Evolutionary conservation across 805 yeast species (phyloP).

Genomic region (Candida chilensis): DNA sequence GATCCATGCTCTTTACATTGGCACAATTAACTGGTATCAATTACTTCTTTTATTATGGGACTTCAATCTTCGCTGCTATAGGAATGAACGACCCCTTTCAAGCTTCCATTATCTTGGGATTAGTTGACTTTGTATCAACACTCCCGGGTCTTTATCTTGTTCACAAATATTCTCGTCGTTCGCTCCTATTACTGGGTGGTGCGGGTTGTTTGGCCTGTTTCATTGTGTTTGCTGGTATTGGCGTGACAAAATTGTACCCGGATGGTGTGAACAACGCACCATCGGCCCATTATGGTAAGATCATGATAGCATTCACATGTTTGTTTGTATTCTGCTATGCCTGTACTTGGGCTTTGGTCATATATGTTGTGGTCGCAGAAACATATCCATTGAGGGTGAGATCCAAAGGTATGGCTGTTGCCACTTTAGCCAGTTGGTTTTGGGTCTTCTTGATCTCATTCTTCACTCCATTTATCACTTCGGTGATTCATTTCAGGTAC

Average conservation of each 20-base stretch:
- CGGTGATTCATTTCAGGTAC: slow-evolving; percentile 45
- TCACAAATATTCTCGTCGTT: slow-evolving; percentile 28
- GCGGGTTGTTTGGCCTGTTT: slow-evolving; percentile 46
- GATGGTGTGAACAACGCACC: slow-evolving; percentile 27
- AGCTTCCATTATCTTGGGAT: slow-evolving; percentile 29
- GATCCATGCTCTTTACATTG: slow-evolving; percentile 38
- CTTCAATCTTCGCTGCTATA: slow-evolving; percentile 43
- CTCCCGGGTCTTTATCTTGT: slow-evolving; percentile 25
- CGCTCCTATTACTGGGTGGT: slow-evolving; percentile 24
- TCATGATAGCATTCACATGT: slow-evolving; percentile 59
- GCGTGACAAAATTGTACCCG: slow-evolving; percentile 36
- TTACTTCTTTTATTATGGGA: slow-evolving; percentile 60
- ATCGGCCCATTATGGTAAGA: slow-evolving; percentile 45
- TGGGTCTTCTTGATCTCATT: slow-evolving; percentile 57
- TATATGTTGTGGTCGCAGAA: slow-evolving; percentile 59
- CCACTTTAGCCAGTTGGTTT: slow-evolving; percentile 47
- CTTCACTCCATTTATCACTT: slow-evolving; percentile 50
- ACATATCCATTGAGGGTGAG: slow-evolving; percentile 60
- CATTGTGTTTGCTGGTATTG: slow-evolving; percentile 52
- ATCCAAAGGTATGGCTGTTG: slow-evolving; percentile 54
- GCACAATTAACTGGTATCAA: slow-evolving; percentile 64
- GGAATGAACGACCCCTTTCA: slow-evolving; percentile 29
- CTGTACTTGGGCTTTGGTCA: slow-evolving; percentile 69
- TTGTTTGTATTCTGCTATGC: slow-evolving; percentile 61
- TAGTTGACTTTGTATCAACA: slow-evolving; percentile 29